Percentiles rank a stretch among this genome's conserved stretches.
phyloP scores from a whole-genome alignment of 2,329 filamentous ascomycete species.

The Sporothrix variecibatus region DNA sequence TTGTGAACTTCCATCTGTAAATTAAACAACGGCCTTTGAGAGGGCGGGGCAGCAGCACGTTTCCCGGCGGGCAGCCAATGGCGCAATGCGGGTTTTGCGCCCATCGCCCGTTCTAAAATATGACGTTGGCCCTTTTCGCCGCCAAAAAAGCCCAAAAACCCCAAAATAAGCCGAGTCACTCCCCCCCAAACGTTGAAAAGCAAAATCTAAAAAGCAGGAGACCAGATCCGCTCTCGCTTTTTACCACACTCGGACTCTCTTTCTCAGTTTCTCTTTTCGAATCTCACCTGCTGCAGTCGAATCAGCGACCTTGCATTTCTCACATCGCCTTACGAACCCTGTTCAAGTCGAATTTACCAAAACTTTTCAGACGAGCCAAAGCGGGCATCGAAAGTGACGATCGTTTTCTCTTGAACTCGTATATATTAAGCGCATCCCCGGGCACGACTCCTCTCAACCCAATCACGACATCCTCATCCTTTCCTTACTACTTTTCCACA shows the following conservation, averaged over 20 bases:
- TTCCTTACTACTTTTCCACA: background rate
- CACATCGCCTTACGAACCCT: background rate
- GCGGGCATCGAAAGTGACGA: background rate
- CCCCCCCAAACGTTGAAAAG: background rate
- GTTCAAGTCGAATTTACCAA: background rate
- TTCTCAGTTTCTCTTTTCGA: background rate
- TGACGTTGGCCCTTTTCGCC: conserved; percentile 18
- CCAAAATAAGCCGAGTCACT: conserved; percentile 10
- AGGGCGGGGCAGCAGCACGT: conserved; percentile 29
- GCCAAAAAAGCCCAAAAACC: too few relatives aligned
- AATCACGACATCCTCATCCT: background rate
- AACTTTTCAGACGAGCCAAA: background rate
- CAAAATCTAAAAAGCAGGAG: background rate
- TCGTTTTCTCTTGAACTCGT: background rate
- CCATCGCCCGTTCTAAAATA: conserved; percentile 16
- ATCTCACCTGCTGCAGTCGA: background rate
- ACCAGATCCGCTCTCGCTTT: background rate
- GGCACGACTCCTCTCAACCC: background rate
- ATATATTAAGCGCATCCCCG: background rate
- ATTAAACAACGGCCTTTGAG: background rate
- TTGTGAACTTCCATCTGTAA: background rate
- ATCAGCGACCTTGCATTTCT: background rate
- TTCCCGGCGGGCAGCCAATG: conserved; percentile 24
- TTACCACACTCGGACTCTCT: background rate
- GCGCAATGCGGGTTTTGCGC: conserved; percentile 27